Evolutionary conservation across 208 protist species (phyloP).

Genomic region (Leishmania gerbilli): DNA sequence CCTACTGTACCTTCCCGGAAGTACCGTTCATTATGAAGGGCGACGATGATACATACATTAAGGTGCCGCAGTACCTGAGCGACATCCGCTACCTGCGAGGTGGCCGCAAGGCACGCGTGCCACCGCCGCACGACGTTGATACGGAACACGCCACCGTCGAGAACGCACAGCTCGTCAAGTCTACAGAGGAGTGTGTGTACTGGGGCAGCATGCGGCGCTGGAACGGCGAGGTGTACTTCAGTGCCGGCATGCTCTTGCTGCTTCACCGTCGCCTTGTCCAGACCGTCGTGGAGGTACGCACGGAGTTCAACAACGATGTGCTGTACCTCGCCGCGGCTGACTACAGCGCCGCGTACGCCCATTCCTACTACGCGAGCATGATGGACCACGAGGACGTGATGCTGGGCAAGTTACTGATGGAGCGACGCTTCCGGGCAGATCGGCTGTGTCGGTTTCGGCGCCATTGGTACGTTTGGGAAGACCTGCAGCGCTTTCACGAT

Average conservation of each 20-base stretch:
- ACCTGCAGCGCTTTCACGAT: constrained; percentile 20
- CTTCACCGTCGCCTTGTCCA: constrained; percentile 21
- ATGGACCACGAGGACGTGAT: constrained; percentile 31
- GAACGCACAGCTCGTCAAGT: background rate
- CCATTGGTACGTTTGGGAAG: constrained; percentile 15
- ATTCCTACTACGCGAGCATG: constrained; percentile 10
- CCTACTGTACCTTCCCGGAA: constrained; percentile 23
- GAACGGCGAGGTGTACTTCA: constrained; percentile 24
- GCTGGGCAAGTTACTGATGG: constrained; percentile 15
- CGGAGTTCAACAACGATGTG: constrained; percentile 16
- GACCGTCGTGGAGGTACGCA: constrained; percentile 5
- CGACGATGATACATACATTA: constrained; percentile 44
- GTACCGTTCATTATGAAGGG: constrained; percentile 34
- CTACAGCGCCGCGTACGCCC: background rate
- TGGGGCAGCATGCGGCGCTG: constrained; percentile 29
- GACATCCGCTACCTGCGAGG: constrained; percentile 23
- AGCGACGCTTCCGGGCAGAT: background rate
- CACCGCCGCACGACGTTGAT: no score
- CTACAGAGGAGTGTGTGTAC: constrained; percentile 26
- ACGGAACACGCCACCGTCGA: background rate
- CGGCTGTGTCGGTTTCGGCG: background rate
- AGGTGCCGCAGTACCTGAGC: constrained; percentile 39
- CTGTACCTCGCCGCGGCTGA: constrained; percentile 6
- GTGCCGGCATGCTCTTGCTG: constrained; percentile 21
- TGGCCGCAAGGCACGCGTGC: background rate